These are phyloP conservation scores for Claviceps fusiformis DNA, from an alignment of 2,329 filamentous ascomycete genomes.

Conservation along the genomic window DNA sequence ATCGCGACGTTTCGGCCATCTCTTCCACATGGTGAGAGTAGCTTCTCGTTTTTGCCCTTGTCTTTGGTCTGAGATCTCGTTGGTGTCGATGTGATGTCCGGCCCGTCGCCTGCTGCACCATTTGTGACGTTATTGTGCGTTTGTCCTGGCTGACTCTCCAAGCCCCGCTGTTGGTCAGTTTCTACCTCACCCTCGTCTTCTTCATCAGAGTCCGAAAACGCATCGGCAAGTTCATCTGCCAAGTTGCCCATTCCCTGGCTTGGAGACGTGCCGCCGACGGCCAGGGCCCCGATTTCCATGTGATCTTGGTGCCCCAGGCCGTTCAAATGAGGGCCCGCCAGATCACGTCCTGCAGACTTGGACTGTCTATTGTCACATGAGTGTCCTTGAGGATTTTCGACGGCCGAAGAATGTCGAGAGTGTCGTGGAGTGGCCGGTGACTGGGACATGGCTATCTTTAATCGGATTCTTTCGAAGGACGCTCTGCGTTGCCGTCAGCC, in stretches of 20 bases:
- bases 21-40: slow-evolving; percentile 29
- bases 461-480: background rate
- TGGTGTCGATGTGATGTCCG: slow-evolving; percentile 11
- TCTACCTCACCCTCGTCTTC: slow-evolving; percentile 44
- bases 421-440: slow-evolving; percentile 35
- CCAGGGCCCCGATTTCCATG: slow-evolving; percentile 32
- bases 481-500: background rate
- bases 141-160: background rate
- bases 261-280: slow-evolving; percentile 25
- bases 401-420: slow-evolving; percentile 42
- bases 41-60: slow-evolving; percentile 26
- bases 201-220: slow-evolving; percentile 52
- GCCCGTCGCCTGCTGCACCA: slow-evolving; percentile 1
- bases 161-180: slow-evolving; percentile 18
- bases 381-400: slow-evolving; percentile 35
- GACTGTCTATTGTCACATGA: slow-evolving; percentile 34
- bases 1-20: slow-evolving; percentile 39
- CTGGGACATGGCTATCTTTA: slow-evolving; percentile 3
- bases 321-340: slow-evolving; percentile 32
- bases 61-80: slow-evolving; percentile 20
- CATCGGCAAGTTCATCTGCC: slow-evolving; percentile 68
- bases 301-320: slow-evolving; percentile 36
- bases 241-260: slow-evolving; percentile 58
- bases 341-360: slow-evolving; percentile 37
- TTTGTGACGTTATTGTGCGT: background rate